These are phyloP conservation scores for Botrytis fabae DNA, from an alignment of 2,329 filamentous ascomycete genomes.

Conservation along the genomic window DNA sequence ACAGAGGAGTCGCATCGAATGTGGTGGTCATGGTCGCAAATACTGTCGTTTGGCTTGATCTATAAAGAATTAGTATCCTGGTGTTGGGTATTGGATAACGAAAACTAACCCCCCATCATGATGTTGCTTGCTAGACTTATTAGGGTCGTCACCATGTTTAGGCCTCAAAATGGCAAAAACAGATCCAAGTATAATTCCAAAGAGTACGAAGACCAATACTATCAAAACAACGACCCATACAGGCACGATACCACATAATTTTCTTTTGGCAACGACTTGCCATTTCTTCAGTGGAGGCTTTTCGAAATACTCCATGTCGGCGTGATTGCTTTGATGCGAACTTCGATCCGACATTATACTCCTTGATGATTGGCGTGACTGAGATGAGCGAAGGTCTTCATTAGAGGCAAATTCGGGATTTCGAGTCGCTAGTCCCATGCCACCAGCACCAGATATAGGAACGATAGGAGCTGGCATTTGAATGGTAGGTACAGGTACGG, in stretches of 20 bases:
- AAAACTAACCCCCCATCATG: constrained; percentile 31
- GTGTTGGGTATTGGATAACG: background rate
- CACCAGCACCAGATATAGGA: constrained; percentile 52
- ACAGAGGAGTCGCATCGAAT: constrained; percentile 53
- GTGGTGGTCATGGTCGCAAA: constrained; percentile 43
- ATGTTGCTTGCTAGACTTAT: constrained; percentile 12
- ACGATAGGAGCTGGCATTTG: constrained; percentile 26
- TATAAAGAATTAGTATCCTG: background rate
- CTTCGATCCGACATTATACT: constrained; percentile 55
- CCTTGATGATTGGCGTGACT: constrained; percentile 53
- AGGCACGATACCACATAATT: constrained; percentile 59
- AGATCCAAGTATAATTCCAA: constrained; percentile 58
- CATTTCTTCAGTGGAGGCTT: constrained; percentile 52
- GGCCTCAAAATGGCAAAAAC: constrained; percentile 35
- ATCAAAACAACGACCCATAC: constrained; percentile 61
- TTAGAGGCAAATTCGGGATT: constrained; percentile 63
- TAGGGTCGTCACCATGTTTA: constrained; percentile 28
- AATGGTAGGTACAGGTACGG: constrained; percentile 28
- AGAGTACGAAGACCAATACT: constrained; percentile 54
- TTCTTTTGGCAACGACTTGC: constrained; percentile 55
- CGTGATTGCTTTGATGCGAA: constrained; percentile 55
- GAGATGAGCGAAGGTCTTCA: constrained; percentile 53
- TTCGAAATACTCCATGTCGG: constrained; percentile 48
- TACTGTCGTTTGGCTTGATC: constrained; percentile 11
- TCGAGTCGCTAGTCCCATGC: constrained; percentile 59